Evolutionary conservation across 306 rosid species (phyloP), one percentile per base, ranked within the genome.

Genomic region (Psophocarpus tetragonolobus): DNA sequence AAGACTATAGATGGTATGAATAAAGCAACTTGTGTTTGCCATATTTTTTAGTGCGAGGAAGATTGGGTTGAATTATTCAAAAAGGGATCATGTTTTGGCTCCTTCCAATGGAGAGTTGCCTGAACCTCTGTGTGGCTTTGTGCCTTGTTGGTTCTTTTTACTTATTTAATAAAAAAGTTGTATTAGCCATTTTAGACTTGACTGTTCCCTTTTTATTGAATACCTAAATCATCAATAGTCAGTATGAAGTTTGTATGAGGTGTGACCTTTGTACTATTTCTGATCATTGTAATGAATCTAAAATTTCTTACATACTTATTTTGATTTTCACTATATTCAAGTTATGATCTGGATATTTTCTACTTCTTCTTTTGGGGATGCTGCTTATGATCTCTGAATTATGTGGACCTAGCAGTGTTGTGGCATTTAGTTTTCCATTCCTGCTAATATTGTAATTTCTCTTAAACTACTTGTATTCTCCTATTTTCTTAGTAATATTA

Each of bases 371-470:
- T n/a, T n/a, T n/a, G n/a, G n/a, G 9, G 39, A 36, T 33, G 13
- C 29, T 21, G 26, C 27, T 20, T 54, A 18, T 54, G 32, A 54
- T 54, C 11, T 51, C 47, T 71, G 64, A 71, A 51, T 71, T 50
- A 50, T 71, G 33, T 48, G 42, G 42, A 69, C 74, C 53, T n/a
- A n/a, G 57, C 26, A 38, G 6, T 77, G 57, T 24, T 66, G 45
- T 66, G 67, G 45, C 57, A 77, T 66, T 77, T 41, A 26, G 35
- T 39, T 77, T 67, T 71, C 20, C 21, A 41, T 65, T 68, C 56
- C 20, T 68, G 50, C 21, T 12, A 23, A 33, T 35, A 57, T 51
- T 71, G 44, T 36, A 69, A 48, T 30, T 27, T 29, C 13, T 60
- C 67, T 61, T 61, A 61, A 58, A 58, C n/a, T 58, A 10, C 29